These are phyloP conservation scores for Pachysolen tannophilus DNA, from an alignment of 805 yeast species.

Conservation along the genomic window DNA sequence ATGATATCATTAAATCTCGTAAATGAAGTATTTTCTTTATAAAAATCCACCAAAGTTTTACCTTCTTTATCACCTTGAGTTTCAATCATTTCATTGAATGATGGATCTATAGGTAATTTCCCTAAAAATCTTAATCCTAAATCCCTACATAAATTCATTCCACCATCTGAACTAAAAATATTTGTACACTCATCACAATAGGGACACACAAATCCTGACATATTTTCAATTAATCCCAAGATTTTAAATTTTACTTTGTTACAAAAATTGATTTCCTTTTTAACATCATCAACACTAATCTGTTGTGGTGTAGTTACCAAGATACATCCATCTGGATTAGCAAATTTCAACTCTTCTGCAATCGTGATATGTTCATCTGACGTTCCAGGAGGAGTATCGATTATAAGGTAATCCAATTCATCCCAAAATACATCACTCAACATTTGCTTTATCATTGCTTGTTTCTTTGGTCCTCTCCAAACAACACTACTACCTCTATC, in stretches of 20 bases:
- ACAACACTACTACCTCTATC: constrained; percentile 87
- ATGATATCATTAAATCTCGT: constrained; percentile 41
- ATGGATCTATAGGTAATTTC: constrained; percentile 87
- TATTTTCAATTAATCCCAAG: constrained; percentile 87
- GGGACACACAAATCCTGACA: constrained; percentile 97
- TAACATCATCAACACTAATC: constrained; percentile 89
- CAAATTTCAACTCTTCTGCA: constrained; percentile 77
- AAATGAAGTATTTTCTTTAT: constrained; percentile 27
- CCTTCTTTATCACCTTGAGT: constrained; percentile 33
- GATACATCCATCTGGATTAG: constrained; percentile 83
- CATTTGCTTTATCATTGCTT: constrained; percentile 95
- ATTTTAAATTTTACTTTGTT: constrained; percentile 72
- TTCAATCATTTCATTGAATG: constrained; percentile 84
- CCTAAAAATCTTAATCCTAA: constrained; percentile 68
- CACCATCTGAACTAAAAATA: constrained; percentile 93
- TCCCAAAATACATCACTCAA: constrained; percentile 86
- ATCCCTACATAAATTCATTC: constrained; percentile 57
- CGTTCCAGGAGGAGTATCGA: constrained; percentile 99
- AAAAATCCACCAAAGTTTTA: constrained; percentile 29
- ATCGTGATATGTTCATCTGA: constrained; percentile 97
- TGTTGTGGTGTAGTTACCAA: constrained; percentile 95
- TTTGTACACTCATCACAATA: constrained; percentile 87
- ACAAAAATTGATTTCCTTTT: constrained; percentile 90
- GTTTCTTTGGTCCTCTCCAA: constrained; percentile 98
- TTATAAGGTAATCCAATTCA: constrained; percentile 64